Conservation (phyloP, 2,329 filamentous ascomycete genomes). For the Verticillium isaacii region DNA sequence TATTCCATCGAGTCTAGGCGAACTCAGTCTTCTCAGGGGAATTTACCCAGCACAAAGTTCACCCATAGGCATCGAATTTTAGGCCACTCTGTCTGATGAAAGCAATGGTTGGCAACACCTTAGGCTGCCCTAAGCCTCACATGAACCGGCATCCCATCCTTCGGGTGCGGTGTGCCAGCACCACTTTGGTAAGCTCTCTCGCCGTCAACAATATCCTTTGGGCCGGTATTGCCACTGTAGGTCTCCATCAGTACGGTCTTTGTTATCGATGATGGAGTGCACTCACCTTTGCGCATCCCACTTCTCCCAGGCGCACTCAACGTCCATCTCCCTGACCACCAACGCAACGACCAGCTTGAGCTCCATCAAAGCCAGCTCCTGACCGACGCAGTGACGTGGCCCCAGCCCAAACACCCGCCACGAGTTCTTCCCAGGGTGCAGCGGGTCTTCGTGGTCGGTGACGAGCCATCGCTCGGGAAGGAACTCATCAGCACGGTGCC, state of each 20-base stretch:
- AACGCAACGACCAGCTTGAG: constrained; percentile 44
- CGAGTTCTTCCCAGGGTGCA: constrained; percentile 32
- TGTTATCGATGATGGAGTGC: neutral
- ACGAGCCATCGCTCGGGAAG: constrained; percentile 42
- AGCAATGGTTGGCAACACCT: neutral
- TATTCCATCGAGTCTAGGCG: neutral
- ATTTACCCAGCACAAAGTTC: too few relatives aligned
- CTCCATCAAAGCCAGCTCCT: constrained; percentile 50
- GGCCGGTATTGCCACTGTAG: neutral
- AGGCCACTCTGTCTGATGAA: neutral
- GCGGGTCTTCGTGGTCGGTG: constrained; percentile 37
- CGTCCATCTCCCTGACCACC: constrained; percentile 42
- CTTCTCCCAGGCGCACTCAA: neutral
- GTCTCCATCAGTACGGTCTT: neutral
- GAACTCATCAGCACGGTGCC: constrained; percentile 38
- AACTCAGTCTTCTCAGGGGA: neutral
- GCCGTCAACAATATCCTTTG: neutral
- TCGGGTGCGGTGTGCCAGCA: neutral
- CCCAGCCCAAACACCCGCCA: constrained; percentile 47
- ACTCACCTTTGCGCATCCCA: neutral
- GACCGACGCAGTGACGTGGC: constrained; percentile 49
- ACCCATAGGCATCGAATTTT: too few relatives aligned
- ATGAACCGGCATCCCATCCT: neutral
- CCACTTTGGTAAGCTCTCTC: neutral
- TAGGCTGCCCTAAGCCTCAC: neutral